phyloP scores from a whole-genome alignment of 164 flowering plant genomes.

The Piper longum region DNA sequence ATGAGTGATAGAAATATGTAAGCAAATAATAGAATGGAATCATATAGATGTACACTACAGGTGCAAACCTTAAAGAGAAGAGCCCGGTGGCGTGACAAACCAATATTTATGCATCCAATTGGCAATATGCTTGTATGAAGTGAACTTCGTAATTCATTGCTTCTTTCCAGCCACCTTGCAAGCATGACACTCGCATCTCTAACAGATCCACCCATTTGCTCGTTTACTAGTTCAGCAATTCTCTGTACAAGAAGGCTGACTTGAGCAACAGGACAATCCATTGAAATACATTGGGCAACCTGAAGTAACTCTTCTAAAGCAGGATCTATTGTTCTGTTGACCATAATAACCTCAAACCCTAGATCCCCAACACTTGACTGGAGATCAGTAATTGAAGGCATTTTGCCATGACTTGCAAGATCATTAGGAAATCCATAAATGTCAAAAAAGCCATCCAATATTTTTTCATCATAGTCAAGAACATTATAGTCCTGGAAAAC shows the following conservation, averaged over 20 bases:
- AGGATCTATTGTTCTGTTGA: slow-evolving; percentile 68
- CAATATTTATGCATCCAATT: slow-evolving; percentile 77
- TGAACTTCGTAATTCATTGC: slow-evolving; percentile 59
- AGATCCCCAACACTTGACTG: slow-evolving; percentile 48
- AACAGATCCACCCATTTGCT: slow-evolving; percentile 95
- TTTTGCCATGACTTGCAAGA: slow-evolving; percentile 48
- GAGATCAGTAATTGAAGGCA: slow-evolving; percentile 79
- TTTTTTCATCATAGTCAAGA: slow-evolving; percentile 86
- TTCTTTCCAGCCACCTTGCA: slow-evolving; percentile 80
- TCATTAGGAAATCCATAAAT: slow-evolving; percentile 50
- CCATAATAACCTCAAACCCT: slow-evolving; percentile 69
- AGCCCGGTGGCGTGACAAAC: slow-evolving; percentile 88
- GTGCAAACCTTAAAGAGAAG: slow-evolving; percentile 84
- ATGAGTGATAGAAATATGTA: neutral
- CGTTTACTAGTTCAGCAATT: slow-evolving; percentile 86
- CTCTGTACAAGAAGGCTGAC: slow-evolving; percentile 51
- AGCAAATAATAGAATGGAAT: neutral
- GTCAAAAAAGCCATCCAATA: slow-evolving; percentile 92
- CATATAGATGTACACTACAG: neutral
- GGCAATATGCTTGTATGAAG: slow-evolving; percentile 75
- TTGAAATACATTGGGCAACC: slow-evolving; percentile 71
- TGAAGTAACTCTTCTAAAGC: slow-evolving; percentile 73
- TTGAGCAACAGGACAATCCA: slow-evolving; percentile 48
- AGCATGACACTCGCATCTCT: slow-evolving; percentile 68
- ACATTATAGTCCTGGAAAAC: slow-evolving; percentile 62